Evolutionary conservation across 2,329 filamentous ascomycete genomes (phyloP).

Genomic region (Trichoderma atroviride): DNA sequence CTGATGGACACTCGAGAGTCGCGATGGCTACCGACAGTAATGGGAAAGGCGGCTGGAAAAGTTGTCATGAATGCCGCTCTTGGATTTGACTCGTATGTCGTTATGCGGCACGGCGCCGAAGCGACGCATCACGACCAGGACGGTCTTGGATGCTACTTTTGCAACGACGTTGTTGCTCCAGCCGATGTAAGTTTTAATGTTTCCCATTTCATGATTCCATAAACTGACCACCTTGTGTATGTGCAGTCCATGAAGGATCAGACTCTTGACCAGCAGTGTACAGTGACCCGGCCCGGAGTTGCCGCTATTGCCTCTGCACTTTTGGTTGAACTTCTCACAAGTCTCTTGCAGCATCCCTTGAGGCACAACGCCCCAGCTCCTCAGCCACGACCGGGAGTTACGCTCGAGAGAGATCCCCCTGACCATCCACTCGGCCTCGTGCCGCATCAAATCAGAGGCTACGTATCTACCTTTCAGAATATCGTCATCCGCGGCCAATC

Average conservation of each 20-base stretch:
- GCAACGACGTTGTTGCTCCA: constrained; percentile 94
- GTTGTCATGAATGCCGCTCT: constrained; percentile 96
- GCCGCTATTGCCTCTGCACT: constrained; percentile 90
- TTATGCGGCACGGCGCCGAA: constrained; percentile 89
- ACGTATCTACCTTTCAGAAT: constrained; percentile 73
- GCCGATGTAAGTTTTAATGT: constrained; percentile 69
- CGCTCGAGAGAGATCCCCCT: constrained; percentile 58
- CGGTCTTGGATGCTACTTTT: constrained; percentile 94
- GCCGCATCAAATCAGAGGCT: constrained; percentile 80
- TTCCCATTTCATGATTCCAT: accelerated
- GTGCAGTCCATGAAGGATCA: constrained; percentile 85
- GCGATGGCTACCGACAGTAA: constrained; percentile 92
- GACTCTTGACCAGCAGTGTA: constrained; percentile 97
- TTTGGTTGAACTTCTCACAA: constrained; percentile 86
- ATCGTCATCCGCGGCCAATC: constrained; percentile 72
- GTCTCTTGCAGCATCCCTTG: constrained; percentile 82
- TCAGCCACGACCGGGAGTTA: constrained; percentile 41
- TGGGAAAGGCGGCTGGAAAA: constrained; percentile 90
- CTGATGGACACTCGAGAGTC: constrained; percentile 96
- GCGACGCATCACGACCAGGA: constrained; percentile 57
- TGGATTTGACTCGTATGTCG: constrained; percentile 94
- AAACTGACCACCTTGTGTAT: not conserved
- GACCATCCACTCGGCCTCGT: constrained; percentile 68
- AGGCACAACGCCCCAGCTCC: constrained; percentile 65
- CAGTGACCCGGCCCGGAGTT: constrained; percentile 89